These are phyloP conservation scores for Neoboletus brunneissimus DNA, from an alignment of 768 basidiomycete genomes.

Conservation along the genomic window DNA sequence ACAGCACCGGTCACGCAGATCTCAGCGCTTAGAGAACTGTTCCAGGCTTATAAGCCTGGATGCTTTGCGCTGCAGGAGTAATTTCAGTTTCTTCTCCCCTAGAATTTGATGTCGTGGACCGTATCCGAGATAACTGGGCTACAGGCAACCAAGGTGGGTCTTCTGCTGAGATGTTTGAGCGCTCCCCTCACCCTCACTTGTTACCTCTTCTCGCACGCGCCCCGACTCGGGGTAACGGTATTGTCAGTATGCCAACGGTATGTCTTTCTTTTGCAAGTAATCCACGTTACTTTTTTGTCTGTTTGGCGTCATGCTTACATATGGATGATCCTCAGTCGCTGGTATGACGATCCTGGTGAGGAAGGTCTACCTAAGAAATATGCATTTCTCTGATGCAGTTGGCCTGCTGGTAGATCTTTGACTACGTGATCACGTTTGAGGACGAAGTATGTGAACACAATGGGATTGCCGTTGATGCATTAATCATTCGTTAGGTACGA, in stretches of 20 bases:
- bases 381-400: too few relatives aligned
- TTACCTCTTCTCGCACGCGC: neutral
- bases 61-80: neutral
- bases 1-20: too few relatives aligned
- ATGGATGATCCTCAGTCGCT: conserved; percentile 5
- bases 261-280: neutral
- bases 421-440: too few relatives aligned
- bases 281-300: neutral
- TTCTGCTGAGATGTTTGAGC: neutral
- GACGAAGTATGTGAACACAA: too few relatives aligned
- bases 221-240: neutral
- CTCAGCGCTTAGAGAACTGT: neutral
- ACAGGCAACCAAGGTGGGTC: conserved; percentile 13
- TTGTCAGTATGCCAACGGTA: conserved; percentile 16
- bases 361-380: too few relatives aligned
- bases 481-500: too few relatives aligned
- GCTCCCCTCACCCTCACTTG: neutral
- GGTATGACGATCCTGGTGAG: conserved; percentile 18
- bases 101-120: neutral
- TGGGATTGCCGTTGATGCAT: too few relatives aligned
- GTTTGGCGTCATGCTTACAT: neutral
- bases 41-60: neutral
- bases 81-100: neutral
- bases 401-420: too few relatives aligned
- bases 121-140: conserved; percentile 6